Conservation (phyloP, 2,329 filamentous ascomycete genomes). For the Moelleriella libera region DNA sequence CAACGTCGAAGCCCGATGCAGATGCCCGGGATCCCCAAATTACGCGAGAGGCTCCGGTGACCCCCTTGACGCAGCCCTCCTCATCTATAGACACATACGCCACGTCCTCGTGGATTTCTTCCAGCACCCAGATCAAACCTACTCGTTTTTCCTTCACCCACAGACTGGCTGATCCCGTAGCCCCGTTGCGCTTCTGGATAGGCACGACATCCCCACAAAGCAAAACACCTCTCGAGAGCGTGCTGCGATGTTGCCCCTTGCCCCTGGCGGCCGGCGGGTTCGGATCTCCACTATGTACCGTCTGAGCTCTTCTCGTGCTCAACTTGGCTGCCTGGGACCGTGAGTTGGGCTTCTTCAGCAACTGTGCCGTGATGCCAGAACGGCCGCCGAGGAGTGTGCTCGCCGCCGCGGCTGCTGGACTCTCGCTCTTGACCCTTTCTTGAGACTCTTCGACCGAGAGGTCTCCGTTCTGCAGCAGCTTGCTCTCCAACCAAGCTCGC, state of each 20-base stretch:
- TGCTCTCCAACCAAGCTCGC: slow-evolving; percentile 77
- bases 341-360: slow-evolving; percentile 70
- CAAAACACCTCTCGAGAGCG: slow-evolving; percentile 74
- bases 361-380: slow-evolving; percentile 63
- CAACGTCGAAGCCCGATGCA: slow-evolving; percentile 57
- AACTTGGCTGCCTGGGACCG: slow-evolving; percentile 39
- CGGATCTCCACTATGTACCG: slow-evolving; percentile 41
- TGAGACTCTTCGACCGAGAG: slow-evolving; percentile 15
- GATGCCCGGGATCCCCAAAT: slow-evolving; percentile 72
- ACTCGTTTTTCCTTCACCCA: slow-evolving; percentile 98
- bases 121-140: slow-evolving; percentile 91
- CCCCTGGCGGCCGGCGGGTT: slow-evolving; percentile 39
- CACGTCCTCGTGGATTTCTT: slow-evolving; percentile 93
- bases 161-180: slow-evolving; percentile 80
- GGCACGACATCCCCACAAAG: slow-evolving; percentile 97
- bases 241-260: slow-evolving; percentile 49
- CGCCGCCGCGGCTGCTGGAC: slow-evolving; percentile 25
- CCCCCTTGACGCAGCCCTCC: slow-evolving; percentile 55
- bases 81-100: slow-evolving; percentile 65
- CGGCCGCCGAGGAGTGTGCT: slow-evolving; percentile 52
- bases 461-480: slow-evolving; percentile 44
- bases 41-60: slow-evolving; percentile 61
- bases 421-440: slow-evolving; percentile 18
- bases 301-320: slow-evolving; percentile 45
- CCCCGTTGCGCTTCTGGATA: slow-evolving; percentile 89